A percentile compares a stretch with the other conserved stretches of the same genome.
phyloP scores from a whole-genome alignment of 2,329 filamentous ascomycete genomes.

The Diplocarpon rosae region DNA sequence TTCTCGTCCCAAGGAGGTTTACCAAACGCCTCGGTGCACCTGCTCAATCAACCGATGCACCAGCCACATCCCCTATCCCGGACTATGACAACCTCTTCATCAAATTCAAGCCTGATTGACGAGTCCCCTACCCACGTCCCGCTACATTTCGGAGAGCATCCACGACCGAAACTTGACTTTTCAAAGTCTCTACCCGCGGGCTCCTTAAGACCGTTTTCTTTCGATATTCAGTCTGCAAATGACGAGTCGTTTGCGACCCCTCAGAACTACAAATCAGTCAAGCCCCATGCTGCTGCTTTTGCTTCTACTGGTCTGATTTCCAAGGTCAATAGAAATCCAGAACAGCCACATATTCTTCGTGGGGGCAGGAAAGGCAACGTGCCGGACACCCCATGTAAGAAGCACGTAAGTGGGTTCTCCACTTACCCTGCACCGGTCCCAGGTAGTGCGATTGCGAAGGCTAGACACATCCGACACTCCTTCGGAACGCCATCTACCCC shows the following conservation, averaged over 20 bases:
- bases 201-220: slow-evolving; percentile 38
- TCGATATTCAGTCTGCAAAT: slow-evolving; percentile 32
- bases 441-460: slow-evolving; percentile 49
- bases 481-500: slow-evolving; percentile 76
- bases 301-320: slow-evolving; percentile 92
- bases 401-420: slow-evolving; percentile 59
- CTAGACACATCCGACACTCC: slow-evolving; percentile 54
- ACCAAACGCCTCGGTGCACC: slow-evolving; percentile 42
- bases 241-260: slow-evolving; percentile 58
- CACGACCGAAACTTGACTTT: slow-evolving; percentile 46
- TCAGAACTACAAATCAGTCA: slow-evolving; percentile 63
- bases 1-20: slow-evolving; percentile 46
- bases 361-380: slow-evolving; percentile 54
- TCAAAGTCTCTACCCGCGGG: slow-evolving; percentile 68
- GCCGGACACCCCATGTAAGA: slow-evolving; percentile 95
- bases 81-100: slow-evolving; percentile 78
- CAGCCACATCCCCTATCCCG: slow-evolving; percentile 77
- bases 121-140: slow-evolving; percentile 58
- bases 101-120: slow-evolving; percentile 64
- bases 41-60: slow-evolving; percentile 33
- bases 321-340: slow-evolving; percentile 79
- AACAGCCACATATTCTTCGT: slow-evolving; percentile 45
- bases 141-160: slow-evolving; percentile 40
- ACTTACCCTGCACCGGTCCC: slow-evolving; percentile 47
- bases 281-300: slow-evolving; percentile 72